Evolutionary conservation across 176 grass and related monocot species (phyloP).

Genomic region (Leersia perrieri): DNA sequence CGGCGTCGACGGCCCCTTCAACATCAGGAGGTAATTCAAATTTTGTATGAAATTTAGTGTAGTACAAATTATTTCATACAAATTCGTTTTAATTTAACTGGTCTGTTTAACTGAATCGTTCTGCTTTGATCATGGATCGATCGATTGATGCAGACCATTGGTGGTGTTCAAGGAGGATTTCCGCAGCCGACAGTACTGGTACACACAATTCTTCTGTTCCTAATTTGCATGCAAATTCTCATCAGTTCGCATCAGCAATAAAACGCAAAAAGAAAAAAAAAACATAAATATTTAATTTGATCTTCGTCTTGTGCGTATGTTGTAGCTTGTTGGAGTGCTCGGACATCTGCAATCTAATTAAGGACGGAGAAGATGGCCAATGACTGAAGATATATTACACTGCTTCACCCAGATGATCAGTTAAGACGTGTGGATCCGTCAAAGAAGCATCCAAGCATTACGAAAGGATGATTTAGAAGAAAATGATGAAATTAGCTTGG

Average conservation of each 20-base stretch:
- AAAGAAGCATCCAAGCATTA: not conserved
- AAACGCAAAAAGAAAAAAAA: too few species aligned
- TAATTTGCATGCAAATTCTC: not conserved
- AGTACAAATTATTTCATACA: too few species aligned
- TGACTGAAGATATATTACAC: slow-evolving; percentile 8
- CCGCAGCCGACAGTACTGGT: slow-evolving; percentile 71
- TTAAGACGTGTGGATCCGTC: not conserved
- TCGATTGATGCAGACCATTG: slow-evolving; percentile 2
- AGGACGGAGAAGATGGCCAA: slow-evolving; percentile 69
- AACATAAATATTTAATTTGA: too few species aligned
- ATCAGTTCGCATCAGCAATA: not conserved
- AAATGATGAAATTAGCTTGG: not conserved
- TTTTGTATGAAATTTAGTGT: too few species aligned
- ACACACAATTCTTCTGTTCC: not conserved
- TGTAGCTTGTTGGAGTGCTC: slow-evolving; percentile 67
- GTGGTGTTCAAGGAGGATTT: slow-evolving; percentile 70
- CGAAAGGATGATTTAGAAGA: not conserved
- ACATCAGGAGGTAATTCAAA: slow-evolving; percentile 43
- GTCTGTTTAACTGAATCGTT: not conserved
- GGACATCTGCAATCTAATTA: slow-evolving; percentile 72
- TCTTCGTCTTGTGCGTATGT: not conserved
- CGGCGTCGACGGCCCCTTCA: slow-evolving; percentile 64
- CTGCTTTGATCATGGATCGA: not conserved
- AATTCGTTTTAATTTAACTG: too few species aligned
- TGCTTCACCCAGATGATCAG: not conserved